Conservation (phyloP, 768 basidiomycete species). For the Agrocybe pediades region DNA sequence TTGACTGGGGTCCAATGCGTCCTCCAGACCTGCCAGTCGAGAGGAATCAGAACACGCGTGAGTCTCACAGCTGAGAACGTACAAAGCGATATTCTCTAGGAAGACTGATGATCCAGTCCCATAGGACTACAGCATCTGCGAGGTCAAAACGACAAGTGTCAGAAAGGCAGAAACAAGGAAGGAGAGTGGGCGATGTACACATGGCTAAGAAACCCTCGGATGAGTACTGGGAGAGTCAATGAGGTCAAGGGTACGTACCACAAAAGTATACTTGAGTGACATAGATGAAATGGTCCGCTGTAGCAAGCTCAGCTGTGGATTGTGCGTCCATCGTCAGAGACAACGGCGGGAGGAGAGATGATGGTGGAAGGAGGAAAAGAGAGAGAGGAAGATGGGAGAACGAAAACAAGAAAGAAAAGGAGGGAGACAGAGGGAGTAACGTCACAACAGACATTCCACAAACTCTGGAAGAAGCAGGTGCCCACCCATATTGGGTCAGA, state of each 20-base stretch:
- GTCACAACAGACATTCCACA: constrained; percentile 48
- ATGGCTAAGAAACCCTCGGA: constrained; percentile 53
- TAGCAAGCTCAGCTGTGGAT: constrained; percentile 44
- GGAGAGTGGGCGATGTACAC: constrained; percentile 48
- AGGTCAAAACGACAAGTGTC: constrained; percentile 24
- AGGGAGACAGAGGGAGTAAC: constrained; percentile 32
- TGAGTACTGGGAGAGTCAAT: constrained; percentile 27
- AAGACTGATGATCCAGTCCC: constrained; percentile 85
- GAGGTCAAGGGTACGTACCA: constrained; percentile 53
- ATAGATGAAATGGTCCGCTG: constrained; percentile 77
- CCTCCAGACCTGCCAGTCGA: constrained; percentile 66
- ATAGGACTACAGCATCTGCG: constrained; percentile 77
- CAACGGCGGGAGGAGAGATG: constrained; percentile 12
- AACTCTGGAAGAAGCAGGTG: constrained; percentile 47
- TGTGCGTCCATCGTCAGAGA: constrained; percentile 26
- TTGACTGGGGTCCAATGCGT: constrained; percentile 86
- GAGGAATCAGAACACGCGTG: constrained; percentile 22
- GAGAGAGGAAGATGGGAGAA: constrained; percentile 32
- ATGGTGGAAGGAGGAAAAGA: constrained; percentile 21
- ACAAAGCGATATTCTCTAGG: constrained; percentile 81
- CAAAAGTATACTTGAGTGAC: constrained; percentile 85
- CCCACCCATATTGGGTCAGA: constrained; percentile 32
- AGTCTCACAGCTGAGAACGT: constrained; percentile 21
- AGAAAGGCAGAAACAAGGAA: constrained; percentile 28
- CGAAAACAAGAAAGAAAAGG: constrained; percentile 38